Evolutionary conservation across 805 yeast genomes (phyloP).

Genomic region (Schwanniomyces pseudopolymorphus): DNA sequence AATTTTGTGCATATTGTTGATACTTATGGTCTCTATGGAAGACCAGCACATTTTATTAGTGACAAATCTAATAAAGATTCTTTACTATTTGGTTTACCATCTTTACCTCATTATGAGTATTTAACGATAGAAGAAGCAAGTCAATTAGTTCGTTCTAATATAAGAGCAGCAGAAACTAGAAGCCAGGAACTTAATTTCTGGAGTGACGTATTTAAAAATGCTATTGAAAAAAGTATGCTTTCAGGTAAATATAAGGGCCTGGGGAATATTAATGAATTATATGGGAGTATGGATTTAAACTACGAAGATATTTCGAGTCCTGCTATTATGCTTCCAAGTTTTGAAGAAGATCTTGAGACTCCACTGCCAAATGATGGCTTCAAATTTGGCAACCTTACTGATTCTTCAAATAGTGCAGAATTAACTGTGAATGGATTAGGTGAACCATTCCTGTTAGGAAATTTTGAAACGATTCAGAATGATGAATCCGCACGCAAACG

Average conservation of each 20-base stretch:
- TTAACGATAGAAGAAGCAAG: slow-evolving; percentile 33
- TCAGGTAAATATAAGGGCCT: slow-evolving; percentile 29
- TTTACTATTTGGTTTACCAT: slow-evolving; percentile 72
- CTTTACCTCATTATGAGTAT: slow-evolving; percentile 66
- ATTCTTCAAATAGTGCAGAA: slow-evolving; percentile 3
- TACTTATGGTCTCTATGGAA: slow-evolving; percentile 68
- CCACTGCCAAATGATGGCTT: background rate
- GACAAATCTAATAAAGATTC: slow-evolving; percentile 67
- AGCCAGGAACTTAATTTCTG: slow-evolving; percentile 29
- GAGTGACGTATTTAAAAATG: slow-evolving; percentile 24
- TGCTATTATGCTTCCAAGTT: slow-evolving; percentile 3
- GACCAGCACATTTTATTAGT: slow-evolving; percentile 72
- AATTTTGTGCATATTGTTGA: slow-evolving; percentile 68
- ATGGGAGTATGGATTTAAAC: slow-evolving; percentile 15
- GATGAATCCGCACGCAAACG: background rate
- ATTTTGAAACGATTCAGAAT: background rate
- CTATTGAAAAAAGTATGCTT: slow-evolving; percentile 9
- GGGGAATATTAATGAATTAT: slow-evolving; percentile 36
- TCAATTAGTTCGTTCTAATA: slow-evolving; percentile 16
- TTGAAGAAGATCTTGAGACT: background rate
- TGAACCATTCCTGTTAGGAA: background rate
- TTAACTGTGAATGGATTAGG: slow-evolving; percentile 1
- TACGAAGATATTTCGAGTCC: slow-evolving; percentile 8
- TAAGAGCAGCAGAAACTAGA: slow-evolving; percentile 17
- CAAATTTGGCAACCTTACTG: slow-evolving; percentile 19